Conservation (phyloP, 140 eudicot species). For the Cichorium intybus region DNA sequence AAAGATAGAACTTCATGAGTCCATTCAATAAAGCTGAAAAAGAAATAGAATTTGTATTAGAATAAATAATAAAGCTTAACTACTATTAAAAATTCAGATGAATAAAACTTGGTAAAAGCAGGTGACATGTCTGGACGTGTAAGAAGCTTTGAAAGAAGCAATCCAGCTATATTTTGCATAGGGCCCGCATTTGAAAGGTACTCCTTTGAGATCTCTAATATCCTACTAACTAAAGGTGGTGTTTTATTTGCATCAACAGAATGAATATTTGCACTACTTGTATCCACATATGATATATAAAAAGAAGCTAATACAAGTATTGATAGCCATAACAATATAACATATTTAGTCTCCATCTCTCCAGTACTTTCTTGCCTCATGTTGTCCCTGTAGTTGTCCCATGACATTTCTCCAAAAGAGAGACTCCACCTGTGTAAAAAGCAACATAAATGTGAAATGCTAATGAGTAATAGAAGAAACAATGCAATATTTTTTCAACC, state of each 20-base stretch:
- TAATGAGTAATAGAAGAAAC: too few species aligned
- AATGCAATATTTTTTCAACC: too few species aligned
- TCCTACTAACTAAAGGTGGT: conserved; percentile 80
- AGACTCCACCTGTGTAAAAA: conserved; percentile 75
- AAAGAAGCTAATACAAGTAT: conserved; percentile 93
- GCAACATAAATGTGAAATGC: neutral
- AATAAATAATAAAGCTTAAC: too few species aligned
- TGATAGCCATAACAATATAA: conserved; percentile 82
- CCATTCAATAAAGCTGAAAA: conserved; percentile 90
- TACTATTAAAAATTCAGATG: neutral
- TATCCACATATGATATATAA: conserved; percentile 92
- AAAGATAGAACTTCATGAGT: conserved; percentile 75
- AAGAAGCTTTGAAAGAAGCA: conserved; percentile 86
- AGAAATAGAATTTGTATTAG: conserved; percentile 9
- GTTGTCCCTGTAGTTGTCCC: conserved; percentile 49
- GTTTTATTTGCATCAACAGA: conserved; percentile 50
- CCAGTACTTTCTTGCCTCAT: conserved; percentile 95
- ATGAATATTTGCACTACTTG: conserved; percentile 56
- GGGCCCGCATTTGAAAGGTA: conserved; percentile 94
- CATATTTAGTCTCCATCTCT: conserved; percentile 96
- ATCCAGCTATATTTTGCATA: conserved; percentile 89
- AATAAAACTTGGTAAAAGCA: conserved; percentile 71
- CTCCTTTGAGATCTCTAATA: conserved; percentile 70
- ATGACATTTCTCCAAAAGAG: conserved; percentile 83
- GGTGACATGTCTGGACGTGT: conserved; percentile 95